Conservation (phyloP, 768 basidiomycete genomes). For the Austroboletus eburneus region DNA sequence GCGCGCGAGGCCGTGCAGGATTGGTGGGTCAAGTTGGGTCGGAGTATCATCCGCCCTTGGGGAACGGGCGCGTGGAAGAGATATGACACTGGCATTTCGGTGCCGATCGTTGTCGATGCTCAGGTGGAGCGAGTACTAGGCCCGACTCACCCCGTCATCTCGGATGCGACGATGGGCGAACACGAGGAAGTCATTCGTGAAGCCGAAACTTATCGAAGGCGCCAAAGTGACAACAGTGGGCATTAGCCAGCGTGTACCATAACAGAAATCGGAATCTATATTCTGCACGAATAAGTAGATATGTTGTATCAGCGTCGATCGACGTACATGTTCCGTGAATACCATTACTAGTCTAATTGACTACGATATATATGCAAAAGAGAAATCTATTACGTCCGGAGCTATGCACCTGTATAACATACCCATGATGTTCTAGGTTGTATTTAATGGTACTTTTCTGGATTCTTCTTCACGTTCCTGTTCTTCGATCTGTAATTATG, state of each 20-base stretch:
- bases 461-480: constrained; percentile 24
- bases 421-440: neutral
- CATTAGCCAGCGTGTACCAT: too few species aligned
- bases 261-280: too few species aligned
- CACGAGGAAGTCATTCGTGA: constrained; percentile 9
- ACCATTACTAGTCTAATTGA: neutral
- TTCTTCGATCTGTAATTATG: constrained; percentile 21
- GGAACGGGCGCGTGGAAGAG: too few species aligned
- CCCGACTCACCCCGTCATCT: constrained; percentile 5
- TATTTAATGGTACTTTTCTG: constrained; percentile 11
- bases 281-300: too few species aligned
- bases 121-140: constrained; percentile 11
- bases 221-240: too few species aligned
- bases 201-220: constrained; percentile 1
- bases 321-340: neutral
- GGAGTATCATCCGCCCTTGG: constrained; percentile 4
- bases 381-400: too few species aligned
- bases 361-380: too few species aligned
- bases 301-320: too few species aligned
- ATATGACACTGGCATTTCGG: too few species aligned
- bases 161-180: constrained; percentile 13
- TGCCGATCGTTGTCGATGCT: constrained; percentile 9
- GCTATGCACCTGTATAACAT: too few species aligned
- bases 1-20: constrained; percentile 53
- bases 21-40: constrained; percentile 59